Conservation (phyloP, 148 eudicot genomes). For the Cornus florida region DNA sequence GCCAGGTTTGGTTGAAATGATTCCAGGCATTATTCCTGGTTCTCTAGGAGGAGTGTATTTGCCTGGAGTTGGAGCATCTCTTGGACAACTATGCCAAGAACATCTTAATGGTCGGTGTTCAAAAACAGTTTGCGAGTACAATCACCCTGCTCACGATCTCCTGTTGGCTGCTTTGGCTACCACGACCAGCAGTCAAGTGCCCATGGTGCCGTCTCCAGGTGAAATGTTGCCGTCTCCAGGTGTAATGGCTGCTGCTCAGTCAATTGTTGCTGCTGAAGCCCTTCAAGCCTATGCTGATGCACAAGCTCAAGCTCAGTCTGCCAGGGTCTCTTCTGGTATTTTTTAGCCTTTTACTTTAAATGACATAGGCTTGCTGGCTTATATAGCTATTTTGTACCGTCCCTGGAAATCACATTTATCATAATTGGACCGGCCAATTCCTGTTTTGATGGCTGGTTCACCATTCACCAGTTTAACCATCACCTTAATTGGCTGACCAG, state of each 20-base stretch:
- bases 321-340: conserved; percentile 62
- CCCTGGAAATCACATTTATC: neutral
- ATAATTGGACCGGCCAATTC: neutral
- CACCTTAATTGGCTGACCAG: neutral
- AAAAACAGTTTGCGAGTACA: conserved; percentile 75
- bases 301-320: conserved; percentile 53
- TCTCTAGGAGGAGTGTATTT: conserved; percentile 86
- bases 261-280: conserved; percentile 96
- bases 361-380: neutral
- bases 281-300: conserved; percentile 88
- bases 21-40: conserved; percentile 82
- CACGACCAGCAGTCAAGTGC: conserved; percentile 78
- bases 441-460: neutral
- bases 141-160: conserved; percentile 85
- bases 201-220: no score
- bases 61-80: conserved; percentile 91
- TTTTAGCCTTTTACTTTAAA: neutral
- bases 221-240: conserved; percentile 99
- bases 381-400: neutral
- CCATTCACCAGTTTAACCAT: neutral
- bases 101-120: conserved; percentile 82
- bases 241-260: conserved; percentile 99
- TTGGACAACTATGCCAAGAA: conserved; percentile 90
- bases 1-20: conserved; percentile 91
- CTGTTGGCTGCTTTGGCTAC: conserved; percentile 85